A percentile compares a stretch with the other conserved stretches of the same genome.
phyloP scores from a whole-genome alignment of 192 early-diverging fungal species.

The Linnemannia hyalina region DNA sequence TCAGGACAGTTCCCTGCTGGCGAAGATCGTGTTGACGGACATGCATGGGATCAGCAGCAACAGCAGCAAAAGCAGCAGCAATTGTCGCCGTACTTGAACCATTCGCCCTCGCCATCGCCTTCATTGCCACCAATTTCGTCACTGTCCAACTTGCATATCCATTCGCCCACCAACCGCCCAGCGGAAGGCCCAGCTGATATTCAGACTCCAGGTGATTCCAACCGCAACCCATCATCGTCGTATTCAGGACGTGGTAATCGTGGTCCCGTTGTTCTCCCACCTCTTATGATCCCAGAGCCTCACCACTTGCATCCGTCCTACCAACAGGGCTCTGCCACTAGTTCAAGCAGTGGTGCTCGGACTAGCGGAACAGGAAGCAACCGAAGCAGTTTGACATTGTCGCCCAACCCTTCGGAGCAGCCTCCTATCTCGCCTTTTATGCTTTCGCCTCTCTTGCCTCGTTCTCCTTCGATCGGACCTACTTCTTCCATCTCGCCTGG shows the following conservation, averaged over 20 bases:
- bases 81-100: constrained; percentile 12
- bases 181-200: not conserved
- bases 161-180: constrained; percentile 26
- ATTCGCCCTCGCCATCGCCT: constrained; percentile 29
- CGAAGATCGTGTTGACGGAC: constrained; percentile 12
- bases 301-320: constrained; percentile 50
- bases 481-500: constrained; percentile 26
- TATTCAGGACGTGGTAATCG: constrained; percentile 32
- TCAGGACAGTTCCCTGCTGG: constrained; percentile 16
- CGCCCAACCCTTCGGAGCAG: constrained; percentile 34
- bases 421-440: constrained; percentile 43
- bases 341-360: not conserved
- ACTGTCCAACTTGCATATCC: constrained; percentile 33
- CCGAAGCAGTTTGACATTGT: constrained; percentile 42
- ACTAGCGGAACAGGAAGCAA: constrained; percentile 26
- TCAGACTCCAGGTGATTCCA: not conserved
- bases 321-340: constrained; percentile 3
- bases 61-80: constrained; percentile 16
- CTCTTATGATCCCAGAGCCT: constrained; percentile 47
- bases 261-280: constrained; percentile 20
- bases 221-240: not conserved
- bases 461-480: constrained; percentile 47
- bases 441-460: constrained; percentile 40
- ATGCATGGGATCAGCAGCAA: constrained; percentile 1
- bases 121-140: constrained; percentile 53